phyloP scores from a whole-genome alignment of 1,284 basidiomycete genomes.

The Dichomitus squalens region DNA sequence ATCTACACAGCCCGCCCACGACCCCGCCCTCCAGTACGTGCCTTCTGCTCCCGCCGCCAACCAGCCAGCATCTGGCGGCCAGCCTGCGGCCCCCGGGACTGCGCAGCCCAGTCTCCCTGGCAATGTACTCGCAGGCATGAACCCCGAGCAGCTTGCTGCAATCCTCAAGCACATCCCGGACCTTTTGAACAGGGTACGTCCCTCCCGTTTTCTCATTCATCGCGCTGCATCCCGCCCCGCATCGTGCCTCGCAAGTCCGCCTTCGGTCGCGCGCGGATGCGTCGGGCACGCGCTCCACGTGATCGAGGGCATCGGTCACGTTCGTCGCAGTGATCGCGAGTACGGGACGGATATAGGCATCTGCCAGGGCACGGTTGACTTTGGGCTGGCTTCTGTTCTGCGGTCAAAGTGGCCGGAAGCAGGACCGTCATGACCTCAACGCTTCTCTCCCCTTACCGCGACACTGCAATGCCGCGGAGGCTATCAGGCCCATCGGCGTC shows the following conservation, averaged over 20 bases:
- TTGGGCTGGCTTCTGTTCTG: conserved; percentile 4
- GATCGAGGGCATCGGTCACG: conserved; percentile 31
- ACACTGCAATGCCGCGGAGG: background rate
- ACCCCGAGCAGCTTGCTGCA: conserved; percentile 52
- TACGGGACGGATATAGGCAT: background rate
- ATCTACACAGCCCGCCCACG: conserved; percentile 31
- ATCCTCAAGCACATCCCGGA: conserved; percentile 51
- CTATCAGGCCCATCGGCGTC: conserved; percentile 4
- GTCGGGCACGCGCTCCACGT: conserved; percentile 27
- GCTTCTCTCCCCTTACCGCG: conserved; percentile 1
- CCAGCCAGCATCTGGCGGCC: conserved; percentile 12
- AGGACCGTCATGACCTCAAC: background rate
- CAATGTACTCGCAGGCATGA: conserved; percentile 33
- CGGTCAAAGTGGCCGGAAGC: background rate
- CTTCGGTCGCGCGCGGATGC: conserved; percentile 18
- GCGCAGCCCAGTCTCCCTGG: conserved; percentile 10
- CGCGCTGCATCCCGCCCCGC: conserved; percentile 6
- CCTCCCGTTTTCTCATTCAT: conserved; percentile 1
- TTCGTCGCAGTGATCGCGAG: conserved; percentile 23
- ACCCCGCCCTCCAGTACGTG: conserved; percentile 28
- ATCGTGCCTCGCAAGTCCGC: background rate
- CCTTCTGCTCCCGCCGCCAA: conserved; percentile 10
- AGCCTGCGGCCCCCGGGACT: conserved; percentile 1
- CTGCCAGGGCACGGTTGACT: background rate
- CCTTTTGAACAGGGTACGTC: conserved; percentile 39